Evolutionary conservation across 805 yeast species (phyloP).

Genomic region (Cyberlindnera xylosilytica): DNA sequence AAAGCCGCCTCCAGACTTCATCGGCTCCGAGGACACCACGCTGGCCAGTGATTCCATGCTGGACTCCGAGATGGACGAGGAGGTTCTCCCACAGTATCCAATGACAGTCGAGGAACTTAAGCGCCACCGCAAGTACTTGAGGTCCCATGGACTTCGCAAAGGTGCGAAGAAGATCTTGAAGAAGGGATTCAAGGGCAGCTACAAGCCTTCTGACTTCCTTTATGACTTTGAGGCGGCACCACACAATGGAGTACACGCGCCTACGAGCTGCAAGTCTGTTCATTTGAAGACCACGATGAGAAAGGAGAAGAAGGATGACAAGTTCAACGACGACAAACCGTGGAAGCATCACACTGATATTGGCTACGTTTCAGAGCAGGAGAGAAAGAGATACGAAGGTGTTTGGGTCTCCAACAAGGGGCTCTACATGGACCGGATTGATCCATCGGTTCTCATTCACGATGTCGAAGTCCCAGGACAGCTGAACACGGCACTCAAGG

Average conservation of each 20-base stretch:
- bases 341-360: slow-evolving; percentile 83
- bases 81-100: slow-evolving; percentile 26
- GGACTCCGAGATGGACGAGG: slow-evolving; percentile 6
- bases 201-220: slow-evolving; percentile 7
- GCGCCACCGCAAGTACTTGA: slow-evolving; percentile 4
- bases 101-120: slow-evolving; percentile 6
- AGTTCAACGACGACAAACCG: slow-evolving; percentile 85
- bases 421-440: slow-evolving; percentile 40
- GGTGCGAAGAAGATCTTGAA: slow-evolving; percentile 25
- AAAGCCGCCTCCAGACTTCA: slow-evolving; percentile 22
- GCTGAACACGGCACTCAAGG: slow-evolving; percentile 24
- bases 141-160: slow-evolving; percentile 19
- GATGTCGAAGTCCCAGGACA: slow-evolving; percentile 24
- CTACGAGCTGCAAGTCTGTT: slow-evolving; percentile 13
- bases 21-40: neutral
- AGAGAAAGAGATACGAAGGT: slow-evolving; percentile 87
- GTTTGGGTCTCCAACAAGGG: slow-evolving; percentile 91
- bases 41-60: neutral
- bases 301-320: slow-evolving; percentile 28
- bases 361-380: slow-evolving; percentile 51
- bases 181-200: slow-evolving; percentile 21
- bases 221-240: slow-evolving; percentile 5
- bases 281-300: slow-evolving; percentile 28
- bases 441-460: slow-evolving; percentile 15
- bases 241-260: neutral